Base-by-base conservation (phyloP, 208 protist species). In the Trypanosoma congolense region DNA sequence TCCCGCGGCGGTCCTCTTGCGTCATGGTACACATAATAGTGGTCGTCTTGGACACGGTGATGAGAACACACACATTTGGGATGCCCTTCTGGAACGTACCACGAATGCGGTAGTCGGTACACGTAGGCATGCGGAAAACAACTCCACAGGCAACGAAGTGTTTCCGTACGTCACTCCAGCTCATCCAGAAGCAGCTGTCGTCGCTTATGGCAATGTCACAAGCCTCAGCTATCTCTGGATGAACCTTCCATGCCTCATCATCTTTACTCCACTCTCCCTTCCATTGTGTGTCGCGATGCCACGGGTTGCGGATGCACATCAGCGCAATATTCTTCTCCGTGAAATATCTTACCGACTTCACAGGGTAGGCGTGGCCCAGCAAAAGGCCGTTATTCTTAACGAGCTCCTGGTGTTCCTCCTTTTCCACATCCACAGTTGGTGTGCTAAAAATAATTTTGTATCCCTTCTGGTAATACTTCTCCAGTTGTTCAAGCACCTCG, bases 141-240 rank as follows among this genome's bases (percentile, higher is more conserved):
- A 89, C 81, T 44, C 64, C 73, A 53, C 70, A 83, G 3, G 72
- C 70, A 41, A 68, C 62, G 56, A 90, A 88, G 66, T 78, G 77
- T n/a, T 54, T 47, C 49, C 51, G 58, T 18, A 80, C 73, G 52
- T 85, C 81, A 4, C 24, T 38, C 81, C 75, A 88, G 24, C 65
- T 65, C 54, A 90, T 64, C 78, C 78, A 92, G 35, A 88, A 73
- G 48, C 64, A 56, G 54, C 78, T 80, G 22, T 78, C 73, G n/a
- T 58, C 36, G 24, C 19, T 21, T 18, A 1, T 22, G 31, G 1
- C 19, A 4, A 47, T 14, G 2, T 31, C 40, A 48, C 56, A 70
- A 1, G 24, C 42, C 14, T 70, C 30, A 31, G 60, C 50, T 51
- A 77, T 55, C 9, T 41, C 36, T 25, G 70, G 70, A 25, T 72